phyloP scores from a whole-genome alignment of 2,329 filamentous ascomycete species.

The Phialophora expanda region DNA sequence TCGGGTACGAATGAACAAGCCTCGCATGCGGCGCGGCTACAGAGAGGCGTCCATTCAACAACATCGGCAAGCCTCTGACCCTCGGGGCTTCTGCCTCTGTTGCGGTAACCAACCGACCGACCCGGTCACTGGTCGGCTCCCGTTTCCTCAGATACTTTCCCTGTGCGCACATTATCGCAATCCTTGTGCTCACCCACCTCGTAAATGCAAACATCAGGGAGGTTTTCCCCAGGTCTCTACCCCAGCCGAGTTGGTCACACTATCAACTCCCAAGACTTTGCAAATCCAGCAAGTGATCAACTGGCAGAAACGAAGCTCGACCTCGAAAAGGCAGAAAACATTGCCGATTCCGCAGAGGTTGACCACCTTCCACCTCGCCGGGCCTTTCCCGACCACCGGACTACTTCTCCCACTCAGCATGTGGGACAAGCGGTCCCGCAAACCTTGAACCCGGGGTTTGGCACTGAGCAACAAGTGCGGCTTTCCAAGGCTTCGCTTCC shows the following conservation, averaged over 20 bases:
- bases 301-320: background rate
- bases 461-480: conserved; percentile 3
- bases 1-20: conserved; percentile 9
- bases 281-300: conserved; percentile 13
- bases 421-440: conserved; percentile 14
- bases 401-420: background rate
- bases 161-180: conserved; percentile 3
- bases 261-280: background rate
- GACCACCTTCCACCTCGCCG: background rate
- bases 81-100: conserved; percentile 11
- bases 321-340: conserved; percentile 9
- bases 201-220: background rate
- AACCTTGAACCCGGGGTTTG: background rate
- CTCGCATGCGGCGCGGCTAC: conserved; percentile 21
- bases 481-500: background rate
- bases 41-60: conserved; percentile 23
- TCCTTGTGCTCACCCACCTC: background rate
- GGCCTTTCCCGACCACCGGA: background rate
- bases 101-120: conserved; percentile 1
- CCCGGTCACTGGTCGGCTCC: conserved; percentile 10
- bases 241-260: conserved; percentile 8
- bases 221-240: conserved; percentile 3
- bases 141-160: conserved; percentile 4
- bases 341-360: conserved; percentile 15
- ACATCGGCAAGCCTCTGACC: conserved; percentile 4